These are phyloP conservation scores for Penicillium occitanis DNA, from an alignment of 2,329 filamentous ascomycete species.

Conservation along the genomic window DNA sequence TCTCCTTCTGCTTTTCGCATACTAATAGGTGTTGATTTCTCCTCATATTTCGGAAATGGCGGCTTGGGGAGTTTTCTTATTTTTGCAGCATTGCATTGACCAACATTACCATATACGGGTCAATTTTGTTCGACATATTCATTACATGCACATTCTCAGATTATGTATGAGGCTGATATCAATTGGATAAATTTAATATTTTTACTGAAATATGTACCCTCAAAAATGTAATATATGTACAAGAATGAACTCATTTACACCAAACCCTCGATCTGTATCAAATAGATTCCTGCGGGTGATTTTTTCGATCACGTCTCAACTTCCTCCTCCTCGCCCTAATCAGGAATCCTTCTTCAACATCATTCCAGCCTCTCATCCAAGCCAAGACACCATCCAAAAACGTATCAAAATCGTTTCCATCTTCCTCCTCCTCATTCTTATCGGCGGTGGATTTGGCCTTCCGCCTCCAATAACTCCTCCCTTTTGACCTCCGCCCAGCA, in stretches of 20 bases:
- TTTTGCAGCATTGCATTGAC: background rate
- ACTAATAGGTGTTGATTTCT: slow-evolving; percentile 14
- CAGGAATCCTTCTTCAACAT: slow-evolving; percentile 42
- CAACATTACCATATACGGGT: background rate
- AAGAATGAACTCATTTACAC: background rate
- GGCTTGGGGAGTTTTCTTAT: slow-evolving; percentile 13
- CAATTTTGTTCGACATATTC: background rate
- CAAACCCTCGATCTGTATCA: background rate
- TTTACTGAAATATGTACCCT: background rate
- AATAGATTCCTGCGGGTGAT: too few relatives aligned
- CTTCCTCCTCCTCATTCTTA: slow-evolving; percentile 22
- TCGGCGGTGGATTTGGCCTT: slow-evolving; percentile 16
- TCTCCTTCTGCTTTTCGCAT: slow-evolving; percentile 6
- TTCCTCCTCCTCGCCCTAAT: slow-evolving; percentile 60
- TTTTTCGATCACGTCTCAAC: slow-evolving; percentile 32
- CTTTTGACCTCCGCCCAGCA: slow-evolving; percentile 20
- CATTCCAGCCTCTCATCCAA: slow-evolving; percentile 47
- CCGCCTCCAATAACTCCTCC: slow-evolving; percentile 19
- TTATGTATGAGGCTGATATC: slow-evolving; percentile 10
- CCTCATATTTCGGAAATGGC: slow-evolving; percentile 14
- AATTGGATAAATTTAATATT: slow-evolving; percentile 1
- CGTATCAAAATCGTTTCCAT: slow-evolving; percentile 30
- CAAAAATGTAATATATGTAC: background rate
- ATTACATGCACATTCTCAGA: background rate
- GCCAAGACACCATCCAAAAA: slow-evolving; percentile 42